These are phyloP conservation scores for Handroanthus guayacan DNA, from an alignment of 257 asterid genomes.

Conservation along the genomic window DNA sequence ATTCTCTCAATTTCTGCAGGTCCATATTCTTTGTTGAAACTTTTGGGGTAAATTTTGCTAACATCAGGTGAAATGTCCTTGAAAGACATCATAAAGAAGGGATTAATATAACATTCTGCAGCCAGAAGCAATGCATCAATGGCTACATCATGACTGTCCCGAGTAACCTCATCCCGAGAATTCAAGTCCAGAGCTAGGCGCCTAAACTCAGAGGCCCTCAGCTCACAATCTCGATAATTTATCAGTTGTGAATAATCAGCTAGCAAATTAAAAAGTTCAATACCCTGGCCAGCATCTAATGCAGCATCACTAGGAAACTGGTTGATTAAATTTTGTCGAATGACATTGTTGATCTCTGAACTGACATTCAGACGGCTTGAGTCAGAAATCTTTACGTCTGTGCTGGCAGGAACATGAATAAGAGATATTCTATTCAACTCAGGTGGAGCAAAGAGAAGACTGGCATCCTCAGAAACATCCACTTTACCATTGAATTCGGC, in stretches of 20 bases:
- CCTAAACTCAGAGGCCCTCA: conserved; percentile 92
- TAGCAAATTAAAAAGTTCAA: conserved; percentile 57
- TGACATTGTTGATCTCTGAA: conserved; percentile 44
- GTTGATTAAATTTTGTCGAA: conserved; percentile 40
- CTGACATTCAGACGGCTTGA: conserved; percentile 45
- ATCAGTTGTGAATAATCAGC: conserved; percentile 83
- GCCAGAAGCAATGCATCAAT: conserved; percentile 94
- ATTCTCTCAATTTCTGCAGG: conserved; percentile 54
- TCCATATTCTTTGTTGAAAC: conserved; percentile 45
- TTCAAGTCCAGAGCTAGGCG: conserved; percentile 82
- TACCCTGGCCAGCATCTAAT: conserved; percentile 46
- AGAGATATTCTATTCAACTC: conserved; percentile 74
- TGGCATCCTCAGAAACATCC: conserved; percentile 76
- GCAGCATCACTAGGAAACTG: conserved; percentile 41
- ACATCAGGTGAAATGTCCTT: conserved; percentile 50
- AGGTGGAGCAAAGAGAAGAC: conserved; percentile 87
- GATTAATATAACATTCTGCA: conserved; percentile 91
- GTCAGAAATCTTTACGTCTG: conserved; percentile 52
- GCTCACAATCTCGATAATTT: conserved; percentile 81
- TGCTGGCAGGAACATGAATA: conserved; percentile 54
- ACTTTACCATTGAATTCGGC: conserved; percentile 53
- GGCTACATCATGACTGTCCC: conserved; percentile 80
- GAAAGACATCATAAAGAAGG: conserved; percentile 74
- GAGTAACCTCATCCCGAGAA: conserved; percentile 65
- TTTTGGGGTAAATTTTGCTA: conserved; percentile 40